Conservation (phyloP, 345 rosid species). For the Arabis hirsuta region DNA sequence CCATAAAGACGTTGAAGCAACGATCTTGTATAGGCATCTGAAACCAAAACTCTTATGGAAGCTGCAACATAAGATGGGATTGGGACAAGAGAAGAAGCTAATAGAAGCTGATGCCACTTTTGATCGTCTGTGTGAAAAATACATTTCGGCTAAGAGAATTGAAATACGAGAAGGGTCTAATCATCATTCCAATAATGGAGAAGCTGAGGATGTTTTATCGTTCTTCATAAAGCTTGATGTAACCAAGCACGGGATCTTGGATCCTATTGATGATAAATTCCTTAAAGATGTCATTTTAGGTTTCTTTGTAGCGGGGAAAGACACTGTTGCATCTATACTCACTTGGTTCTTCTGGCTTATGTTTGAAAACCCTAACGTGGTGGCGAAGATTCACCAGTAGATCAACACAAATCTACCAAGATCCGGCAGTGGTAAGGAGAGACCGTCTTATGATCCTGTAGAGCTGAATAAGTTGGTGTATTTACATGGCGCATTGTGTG, state of each 20-base stretch:
- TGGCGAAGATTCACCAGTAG: slow-evolving; percentile 44
- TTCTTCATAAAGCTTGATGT: slow-evolving; percentile 35
- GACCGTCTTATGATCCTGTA: slow-evolving; percentile 1
- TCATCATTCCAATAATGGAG: not conserved
- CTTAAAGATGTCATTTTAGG: slow-evolving; percentile 50
- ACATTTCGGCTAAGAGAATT: slow-evolving; percentile 39
- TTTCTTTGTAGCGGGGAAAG: slow-evolving; percentile 54
- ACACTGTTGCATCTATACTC: slow-evolving; percentile 36
- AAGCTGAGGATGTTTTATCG: slow-evolving; percentile 44
- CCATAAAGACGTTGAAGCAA: slow-evolving; percentile 34
- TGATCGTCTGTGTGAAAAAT: slow-evolving; percentile 6
- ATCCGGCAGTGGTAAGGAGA: slow-evolving; percentile 5
- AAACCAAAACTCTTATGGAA: slow-evolving; percentile 46
- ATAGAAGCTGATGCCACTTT: slow-evolving; percentile 32
- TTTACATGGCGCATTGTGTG: slow-evolving; percentile 44
- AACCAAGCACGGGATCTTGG: not conserved
- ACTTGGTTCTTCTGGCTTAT: slow-evolving; percentile 60
- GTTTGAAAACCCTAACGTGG: slow-evolving; percentile 43
- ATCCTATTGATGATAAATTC: slow-evolving; percentile 40
- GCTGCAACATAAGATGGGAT: slow-evolving; percentile 37
- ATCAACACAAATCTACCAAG: slow-evolving; percentile 29
- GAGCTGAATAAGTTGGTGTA: slow-evolving; percentile 39
- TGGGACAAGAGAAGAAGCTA: slow-evolving; percentile 47
- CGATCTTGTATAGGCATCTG: slow-evolving; percentile 20
- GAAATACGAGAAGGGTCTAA: slow-evolving; percentile 3